Base-by-base conservation (phyloP, 2,329 filamentous ascomycete species). In the Neofusicoccum sp. region DNA sequence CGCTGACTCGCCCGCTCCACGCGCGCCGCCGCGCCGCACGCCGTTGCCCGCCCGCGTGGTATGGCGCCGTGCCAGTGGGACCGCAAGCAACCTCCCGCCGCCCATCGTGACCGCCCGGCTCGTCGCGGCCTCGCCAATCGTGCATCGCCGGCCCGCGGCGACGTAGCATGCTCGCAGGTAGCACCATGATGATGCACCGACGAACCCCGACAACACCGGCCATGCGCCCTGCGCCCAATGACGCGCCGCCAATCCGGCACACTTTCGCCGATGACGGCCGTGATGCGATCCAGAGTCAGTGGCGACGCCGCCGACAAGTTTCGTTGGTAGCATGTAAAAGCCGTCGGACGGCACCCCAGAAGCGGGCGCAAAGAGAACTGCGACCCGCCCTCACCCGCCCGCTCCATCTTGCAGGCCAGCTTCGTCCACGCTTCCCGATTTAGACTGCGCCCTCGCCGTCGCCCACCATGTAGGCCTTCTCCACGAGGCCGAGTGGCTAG, bases 401-500 rank as follows among this genome's bases (percentile, higher is more conserved):
- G 11, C 44, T 16, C 14, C 40, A 33, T n/a, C n/a, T 3, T 26
- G 6, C 7, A 33, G 2, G 16, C 20, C 20, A 59, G 34, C 30
- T 44, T 49, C 45, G 20, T 33, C 45, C 58, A 26, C 24, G 11
- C 38, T 20, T 4, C 36, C 34, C 9, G 33, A 30, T 59, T 33
- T n/a, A 43, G 43, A 20, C 44, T 34, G 11, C 58, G 16, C n/a
- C 34, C 16, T 3, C 8, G 24, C 40, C 26, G 6, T 60, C 48
- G 30, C 28, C 14, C 61, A 47, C 56, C 45, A 62, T 62, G 61
- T 62, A 62, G 33, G 61, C 51, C 70, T 34, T 36, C 11, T 45
- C 45, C 7, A 12, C 9, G 24, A 33, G 47, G 38, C 51, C 14
- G 38, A 34, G 54, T 38, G 54, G 34, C 58, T 60, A 36, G 58